A percentile compares a stretch with the other conserved stretches of the same genome.
phyloP scores from a whole-genome alignment of 2,329 filamentous ascomycete species.

The Huntiella bhutanensis region DNA sequence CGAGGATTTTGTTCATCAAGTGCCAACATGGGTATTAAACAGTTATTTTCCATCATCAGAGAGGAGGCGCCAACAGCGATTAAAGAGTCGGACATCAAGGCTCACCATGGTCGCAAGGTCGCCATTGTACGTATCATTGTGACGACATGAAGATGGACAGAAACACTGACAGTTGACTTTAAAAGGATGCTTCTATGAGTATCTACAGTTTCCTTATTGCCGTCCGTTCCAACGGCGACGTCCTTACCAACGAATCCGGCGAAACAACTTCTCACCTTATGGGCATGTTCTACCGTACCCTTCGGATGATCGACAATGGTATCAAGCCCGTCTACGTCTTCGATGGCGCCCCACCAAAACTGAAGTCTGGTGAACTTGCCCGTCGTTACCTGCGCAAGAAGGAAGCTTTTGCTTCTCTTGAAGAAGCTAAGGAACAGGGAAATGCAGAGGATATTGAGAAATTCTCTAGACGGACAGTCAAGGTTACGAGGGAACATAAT shows the following conservation, averaged over 20 bases:
- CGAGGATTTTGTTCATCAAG: neutral
- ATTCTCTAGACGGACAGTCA: constrained; percentile 80
- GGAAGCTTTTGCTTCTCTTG: constrained; percentile 72
- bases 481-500: constrained; percentile 94
- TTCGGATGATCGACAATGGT: constrained; percentile 95
- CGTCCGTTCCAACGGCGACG: constrained; percentile 88
- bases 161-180: neutral
- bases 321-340: constrained; percentile 98
- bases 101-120: constrained; percentile 95
- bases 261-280: constrained; percentile 97
- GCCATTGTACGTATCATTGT: constrained; percentile 54
- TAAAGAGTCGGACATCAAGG: constrained; percentile 96
- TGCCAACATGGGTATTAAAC: constrained; percentile 43
- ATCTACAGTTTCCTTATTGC: constrained; percentile 98
- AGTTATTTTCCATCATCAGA: constrained; percentile 64
- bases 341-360: constrained; percentile 86
- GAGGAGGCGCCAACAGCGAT: constrained; percentile 90
- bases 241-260: constrained; percentile 84
- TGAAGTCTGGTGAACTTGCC: constrained; percentile 92
- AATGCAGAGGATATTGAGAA: constrained; percentile 97
- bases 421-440: constrained; percentile 92
- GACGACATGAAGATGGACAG: constrained; percentile 1
- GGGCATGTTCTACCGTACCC: constrained; percentile 98
- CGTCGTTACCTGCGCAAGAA: constrained; percentile 92
- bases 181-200: constrained; percentile 74